phyloP scores from a whole-genome alignment of 441 rosid genomes.

The Erysimum cheiri region DNA sequence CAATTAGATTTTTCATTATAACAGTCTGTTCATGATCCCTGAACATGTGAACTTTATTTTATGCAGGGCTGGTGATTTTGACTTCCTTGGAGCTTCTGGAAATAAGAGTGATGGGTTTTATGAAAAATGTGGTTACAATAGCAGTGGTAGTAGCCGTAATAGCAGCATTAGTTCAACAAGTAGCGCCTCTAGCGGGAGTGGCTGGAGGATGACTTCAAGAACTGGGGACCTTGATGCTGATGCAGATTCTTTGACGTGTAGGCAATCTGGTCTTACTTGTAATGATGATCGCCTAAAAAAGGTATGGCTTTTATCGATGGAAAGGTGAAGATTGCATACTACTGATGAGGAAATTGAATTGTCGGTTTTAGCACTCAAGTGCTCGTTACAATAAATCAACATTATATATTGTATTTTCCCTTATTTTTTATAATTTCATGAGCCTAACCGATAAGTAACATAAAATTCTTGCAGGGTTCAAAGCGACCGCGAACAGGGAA shows the following conservation, averaged over 20 bases:
- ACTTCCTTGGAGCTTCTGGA: constrained; percentile 72
- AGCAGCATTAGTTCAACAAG: constrained; percentile 96
- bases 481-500: constrained; percentile 85
- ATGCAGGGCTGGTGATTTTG: constrained; percentile 79
- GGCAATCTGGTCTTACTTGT: constrained; percentile 89
- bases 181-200: constrained; percentile 94
- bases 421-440: constrained; percentile 10
- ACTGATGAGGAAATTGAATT: constrained; percentile 22
- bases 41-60: constrained; percentile 26
- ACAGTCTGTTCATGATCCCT: constrained; percentile 34
- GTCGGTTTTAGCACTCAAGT: constrained; percentile 13
- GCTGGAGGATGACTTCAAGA: constrained; percentile 69
- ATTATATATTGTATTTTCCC: constrained; percentile 10
- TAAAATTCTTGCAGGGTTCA: constrained; percentile 69
- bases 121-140: constrained; percentile 67
- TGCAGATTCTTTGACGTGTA: constrained; percentile 95
- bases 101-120: constrained; percentile 65
- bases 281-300: constrained; percentile 75
- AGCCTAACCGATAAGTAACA: constrained; percentile 36
- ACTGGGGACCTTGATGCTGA: constrained; percentile 97
- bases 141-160: constrained; percentile 95
- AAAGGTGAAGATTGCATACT: constrained; percentile 26
- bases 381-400: constrained; percentile 21
- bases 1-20: constrained; percentile 3
- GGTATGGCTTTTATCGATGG: constrained; percentile 57